A percentile compares a stretch with the other conserved stretches of the same genome.
Evolutionary conservation across 768 basidiomycete genomes (phyloP).

Genomic region (Tulasnella sp.): DNA sequence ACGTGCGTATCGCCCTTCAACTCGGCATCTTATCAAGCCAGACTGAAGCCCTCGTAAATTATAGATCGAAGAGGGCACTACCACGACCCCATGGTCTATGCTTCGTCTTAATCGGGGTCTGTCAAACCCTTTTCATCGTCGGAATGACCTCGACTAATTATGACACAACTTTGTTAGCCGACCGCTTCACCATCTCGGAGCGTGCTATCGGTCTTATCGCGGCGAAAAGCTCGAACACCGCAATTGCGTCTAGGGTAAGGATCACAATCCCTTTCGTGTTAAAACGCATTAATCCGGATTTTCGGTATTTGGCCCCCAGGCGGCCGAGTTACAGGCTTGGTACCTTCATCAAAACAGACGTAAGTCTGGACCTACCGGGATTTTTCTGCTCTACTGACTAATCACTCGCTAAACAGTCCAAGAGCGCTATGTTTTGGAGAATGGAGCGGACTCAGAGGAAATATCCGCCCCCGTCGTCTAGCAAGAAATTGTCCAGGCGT

Average conservation of each 20-base stretch:
- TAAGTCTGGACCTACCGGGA: background rate
- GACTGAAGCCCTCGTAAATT: background rate
- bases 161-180: constrained; percentile 16
- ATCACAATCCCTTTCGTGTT: background rate
- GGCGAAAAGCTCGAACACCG: constrained; percentile 18
- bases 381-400: background rate
- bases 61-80: constrained; percentile 37
- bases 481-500: background rate
- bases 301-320: constrained; percentile 8
- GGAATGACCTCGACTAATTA: constrained; percentile 18
- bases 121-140: background rate
- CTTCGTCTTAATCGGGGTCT: constrained; percentile 20
- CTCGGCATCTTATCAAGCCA: background rate
- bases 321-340: constrained; percentile 15
- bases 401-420: background rate
- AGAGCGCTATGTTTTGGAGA: constrained; percentile 17
- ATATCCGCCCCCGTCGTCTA: constrained; percentile 2
- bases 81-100: constrained; percentile 56
- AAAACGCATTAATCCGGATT: background rate
- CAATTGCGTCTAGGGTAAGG: constrained; percentile 12
- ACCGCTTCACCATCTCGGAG: constrained; percentile 26
- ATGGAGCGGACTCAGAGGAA: constrained; percentile 17
- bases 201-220: constrained; percentile 25
- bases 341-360: constrained; percentile 16
- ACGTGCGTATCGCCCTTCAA: constrained; percentile 10